Evolutionary conservation across 2,329 filamentous ascomycete species (phyloP).

Genomic region (Pleurostoma richardsiae): DNA sequence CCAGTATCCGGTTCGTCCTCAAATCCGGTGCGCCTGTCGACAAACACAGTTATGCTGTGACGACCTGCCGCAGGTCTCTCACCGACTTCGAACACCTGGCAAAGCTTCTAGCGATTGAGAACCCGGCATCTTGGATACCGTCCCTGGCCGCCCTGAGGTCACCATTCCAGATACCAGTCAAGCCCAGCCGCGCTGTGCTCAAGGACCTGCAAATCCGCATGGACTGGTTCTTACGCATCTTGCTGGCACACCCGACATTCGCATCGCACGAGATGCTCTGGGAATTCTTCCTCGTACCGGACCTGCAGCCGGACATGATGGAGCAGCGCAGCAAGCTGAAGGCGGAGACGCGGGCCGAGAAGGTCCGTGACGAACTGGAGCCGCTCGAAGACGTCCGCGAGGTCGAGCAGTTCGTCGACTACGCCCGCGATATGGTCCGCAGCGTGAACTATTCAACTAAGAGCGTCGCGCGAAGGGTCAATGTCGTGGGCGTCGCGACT

Average conservation of each 20-base stretch:
- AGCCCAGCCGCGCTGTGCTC: constrained; percentile 80
- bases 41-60: constrained; percentile 82
- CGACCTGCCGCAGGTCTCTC: constrained; percentile 83
- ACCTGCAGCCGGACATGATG: constrained; percentile 86
- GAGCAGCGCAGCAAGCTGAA: constrained; percentile 83
- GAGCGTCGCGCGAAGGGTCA: constrained; percentile 74
- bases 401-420: constrained; percentile 87
- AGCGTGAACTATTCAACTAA: constrained; percentile 79
- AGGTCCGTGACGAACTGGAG: constrained; percentile 81
- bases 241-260: constrained; percentile 87
- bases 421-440: constrained; percentile 85
- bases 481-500: constrained; percentile 62
- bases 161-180: constrained; percentile 89
- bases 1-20: constrained; percentile 83
- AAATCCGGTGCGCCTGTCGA: constrained; percentile 89
- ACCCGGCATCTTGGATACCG: constrained; percentile 93
- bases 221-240: constrained; percentile 81
- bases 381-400: constrained; percentile 80
- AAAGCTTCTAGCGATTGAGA: constrained; percentile 77
- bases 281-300: constrained; percentile 97
- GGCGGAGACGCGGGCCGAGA: constrained; percentile 75
- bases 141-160: constrained; percentile 71
- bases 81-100: constrained; percentile 88
- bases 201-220: constrained; percentile 83
- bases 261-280: constrained; percentile 95